These are phyloP conservation scores for Penicillium maclennaniae DNA, from an alignment of 495 filamentous ascomycete genomes.

Conservation along the genomic window DNA sequence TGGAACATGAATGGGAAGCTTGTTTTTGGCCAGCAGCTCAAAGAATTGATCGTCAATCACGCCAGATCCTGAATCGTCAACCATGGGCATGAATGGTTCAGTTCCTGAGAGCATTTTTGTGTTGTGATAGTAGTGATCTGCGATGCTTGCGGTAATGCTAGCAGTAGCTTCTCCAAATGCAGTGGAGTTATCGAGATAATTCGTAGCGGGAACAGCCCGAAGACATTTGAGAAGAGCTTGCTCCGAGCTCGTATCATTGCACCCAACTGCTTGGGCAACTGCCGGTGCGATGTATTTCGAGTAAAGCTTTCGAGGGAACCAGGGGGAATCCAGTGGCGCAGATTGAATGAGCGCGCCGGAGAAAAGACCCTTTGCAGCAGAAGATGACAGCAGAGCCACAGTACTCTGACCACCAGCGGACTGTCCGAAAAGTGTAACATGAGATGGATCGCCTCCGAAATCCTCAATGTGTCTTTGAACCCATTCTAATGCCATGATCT, in stretches of 20 bases:
- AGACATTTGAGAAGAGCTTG: constrained; percentile 20
- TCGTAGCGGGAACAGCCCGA: constrained; percentile 21
- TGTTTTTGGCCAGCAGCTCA: constrained; percentile 15
- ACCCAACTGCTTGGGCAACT: constrained; percentile 25
- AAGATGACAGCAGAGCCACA: constrained; percentile 45
- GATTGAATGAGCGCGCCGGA: constrained; percentile 31
- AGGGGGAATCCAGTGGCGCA: constrained; percentile 21
- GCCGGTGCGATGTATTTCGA: constrained; percentile 15
- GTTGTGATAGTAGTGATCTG: constrained; percentile 15
- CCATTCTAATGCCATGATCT: constrained; percentile 17
- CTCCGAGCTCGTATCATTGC: constrained; percentile 15
- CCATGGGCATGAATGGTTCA: constrained; percentile 29
- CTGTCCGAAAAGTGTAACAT: constrained; percentile 38
- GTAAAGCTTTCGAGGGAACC: constrained; percentile 17
- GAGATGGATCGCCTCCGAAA: too few species aligned
- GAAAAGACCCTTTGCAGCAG: constrained; percentile 30
- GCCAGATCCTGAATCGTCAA: constrained; percentile 22
- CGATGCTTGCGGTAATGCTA: constrained; percentile 6
- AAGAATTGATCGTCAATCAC: constrained; percentile 31
- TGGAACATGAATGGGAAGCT: constrained; percentile 23
- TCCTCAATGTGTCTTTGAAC: too few species aligned
- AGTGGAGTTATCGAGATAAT: constrained; percentile 25
- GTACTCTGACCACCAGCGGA: constrained; percentile 56
- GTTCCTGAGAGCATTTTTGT: constrained; percentile 21
- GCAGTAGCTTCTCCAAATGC: constrained; percentile 9